Percentiles rank a stretch among this genome's conserved stretches.
phyloP scores from a whole-genome alignment of 2,329 filamentous ascomycete genomes.

The Pyricularia grisea region DNA sequence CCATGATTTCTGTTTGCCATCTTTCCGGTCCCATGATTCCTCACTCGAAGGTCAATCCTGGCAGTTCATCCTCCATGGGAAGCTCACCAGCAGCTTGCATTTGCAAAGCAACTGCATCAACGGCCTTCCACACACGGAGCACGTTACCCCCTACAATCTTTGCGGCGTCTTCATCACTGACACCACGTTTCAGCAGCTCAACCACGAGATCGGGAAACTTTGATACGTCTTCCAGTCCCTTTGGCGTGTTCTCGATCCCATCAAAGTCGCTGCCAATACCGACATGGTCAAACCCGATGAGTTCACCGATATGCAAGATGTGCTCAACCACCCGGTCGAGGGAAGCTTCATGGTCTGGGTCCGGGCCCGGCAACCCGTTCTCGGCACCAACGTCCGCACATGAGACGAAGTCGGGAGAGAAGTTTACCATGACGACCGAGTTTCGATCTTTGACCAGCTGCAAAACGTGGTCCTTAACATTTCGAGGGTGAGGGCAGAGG shows the following conservation, averaged over 20 bases:
- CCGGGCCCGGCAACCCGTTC: conserved; percentile 58
- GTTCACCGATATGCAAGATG: conserved; percentile 69
- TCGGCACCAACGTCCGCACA: conserved; percentile 48
- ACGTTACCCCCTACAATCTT: conserved; percentile 76
- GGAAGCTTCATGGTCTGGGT: conserved; percentile 56
- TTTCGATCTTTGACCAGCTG: conserved; percentile 63
- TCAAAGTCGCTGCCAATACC: conserved; percentile 87
- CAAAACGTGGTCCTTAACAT: conserved; percentile 79
- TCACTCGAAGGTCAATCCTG: conserved; percentile 9
- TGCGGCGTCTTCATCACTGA: conserved; percentile 63
- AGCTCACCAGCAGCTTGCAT: conserved; percentile 50
- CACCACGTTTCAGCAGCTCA: conserved; percentile 62
- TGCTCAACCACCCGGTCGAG: conserved; percentile 70
- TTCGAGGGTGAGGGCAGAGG: conserved; percentile 80
- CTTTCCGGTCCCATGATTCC: background rate
- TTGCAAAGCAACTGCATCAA: conserved; percentile 59
- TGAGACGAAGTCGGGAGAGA: conserved; percentile 72
- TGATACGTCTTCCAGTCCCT: conserved; percentile 73
- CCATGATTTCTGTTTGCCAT: background rate
- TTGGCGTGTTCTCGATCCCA: conserved; percentile 56
- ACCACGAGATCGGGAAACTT: conserved; percentile 60
- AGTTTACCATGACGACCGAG: conserved; percentile 87
- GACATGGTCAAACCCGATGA: conserved; percentile 80
- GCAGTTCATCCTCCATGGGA: conserved; percentile 43
- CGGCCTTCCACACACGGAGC: conserved; percentile 73